These are phyloP conservation scores for Biancaea sappan DNA, from an alignment of 306 rosid species.

Conservation along the genomic window DNA sequence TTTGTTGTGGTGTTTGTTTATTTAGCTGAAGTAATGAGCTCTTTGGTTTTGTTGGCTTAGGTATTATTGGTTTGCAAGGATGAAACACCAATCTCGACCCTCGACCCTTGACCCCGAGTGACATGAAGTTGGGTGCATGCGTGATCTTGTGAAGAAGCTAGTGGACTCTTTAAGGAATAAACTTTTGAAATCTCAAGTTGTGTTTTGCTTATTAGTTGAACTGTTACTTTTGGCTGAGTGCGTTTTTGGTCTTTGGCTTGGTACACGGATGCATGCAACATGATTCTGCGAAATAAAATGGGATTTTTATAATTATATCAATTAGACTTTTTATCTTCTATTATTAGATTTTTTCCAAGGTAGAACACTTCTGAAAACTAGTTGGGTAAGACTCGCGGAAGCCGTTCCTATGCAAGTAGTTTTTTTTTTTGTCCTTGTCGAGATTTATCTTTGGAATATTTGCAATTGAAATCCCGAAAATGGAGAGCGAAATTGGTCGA, in stretches of 20 bases:
- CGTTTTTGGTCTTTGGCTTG: neutral
- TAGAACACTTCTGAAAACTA: neutral
- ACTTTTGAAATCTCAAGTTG: neutral
- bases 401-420: neutral
- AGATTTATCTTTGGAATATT: too few relatives aligned
- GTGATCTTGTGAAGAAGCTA: neutral
- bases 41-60: slow-evolving; percentile 38
- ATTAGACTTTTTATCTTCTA: neutral
- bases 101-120: neutral
- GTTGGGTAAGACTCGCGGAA: neutral
- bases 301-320: neutral
- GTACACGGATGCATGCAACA: neutral
- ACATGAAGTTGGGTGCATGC: slow-evolving; percentile 16
- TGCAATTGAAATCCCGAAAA: neutral
- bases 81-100: slow-evolving; percentile 34
- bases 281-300: neutral
- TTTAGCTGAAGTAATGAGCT: slow-evolving; percentile 17
- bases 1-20: neutral
- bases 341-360: neutral
- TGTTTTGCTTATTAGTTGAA: neutral
- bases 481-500: neutral
- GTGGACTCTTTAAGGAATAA: slow-evolving; percentile 36
- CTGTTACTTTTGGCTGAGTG: neutral
- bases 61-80: slow-evolving; percentile 88
- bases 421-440: too few relatives aligned